phyloP scores from a whole-genome alignment of 2,329 filamentous ascomycete genomes.

The Cladosporium sp. region DNA sequence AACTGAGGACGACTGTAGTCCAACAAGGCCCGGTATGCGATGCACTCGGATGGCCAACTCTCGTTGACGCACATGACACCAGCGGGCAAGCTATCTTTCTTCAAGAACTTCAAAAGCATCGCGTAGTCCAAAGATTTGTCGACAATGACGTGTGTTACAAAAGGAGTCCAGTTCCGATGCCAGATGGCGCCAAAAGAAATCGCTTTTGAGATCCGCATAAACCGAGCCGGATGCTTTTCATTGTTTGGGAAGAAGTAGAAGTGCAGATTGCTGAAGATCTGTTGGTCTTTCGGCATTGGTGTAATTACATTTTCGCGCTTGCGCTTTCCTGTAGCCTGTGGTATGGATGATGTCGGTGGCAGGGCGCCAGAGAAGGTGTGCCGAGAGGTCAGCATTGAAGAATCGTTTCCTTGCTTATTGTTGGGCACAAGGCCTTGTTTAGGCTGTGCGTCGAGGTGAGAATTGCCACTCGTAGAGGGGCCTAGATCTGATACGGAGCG shows the following conservation, averaged over 20 bases:
- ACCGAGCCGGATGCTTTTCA: constrained; percentile 66
- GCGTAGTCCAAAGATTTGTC: constrained; percentile 67
- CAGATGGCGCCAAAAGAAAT: constrained; percentile 74
- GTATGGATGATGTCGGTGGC: constrained; percentile 21
- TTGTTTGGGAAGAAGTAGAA: constrained; percentile 76
- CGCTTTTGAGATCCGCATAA: constrained; percentile 71
- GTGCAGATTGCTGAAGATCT: constrained; percentile 33
- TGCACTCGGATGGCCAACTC: constrained; percentile 47
- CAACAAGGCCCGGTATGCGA: constrained; percentile 40
- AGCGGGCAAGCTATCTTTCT: constrained; percentile 48
- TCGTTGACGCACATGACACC: constrained; percentile 54
- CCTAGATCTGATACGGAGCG: constrained; percentile 31
- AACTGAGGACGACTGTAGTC: constrained; percentile 63
- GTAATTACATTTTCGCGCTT: constrained; percentile 30
- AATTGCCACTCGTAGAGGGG: background rate
- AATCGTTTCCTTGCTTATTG: background rate
- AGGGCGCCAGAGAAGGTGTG: constrained; percentile 25
- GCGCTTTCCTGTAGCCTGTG: constrained; percentile 29
- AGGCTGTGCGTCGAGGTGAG: background rate
- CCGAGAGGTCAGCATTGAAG: background rate
- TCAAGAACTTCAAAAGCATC: constrained; percentile 62
- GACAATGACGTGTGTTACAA: constrained; percentile 76
- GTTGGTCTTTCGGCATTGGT: constrained; percentile 29
- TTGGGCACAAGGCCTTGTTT: background rate
- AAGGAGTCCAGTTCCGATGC: constrained; percentile 55